Evolutionary conservation across 106 monocot species (phyloP), one percentile per base, ranked within the genome.

Genomic region (Phalaenopsis aphrodite): DNA sequence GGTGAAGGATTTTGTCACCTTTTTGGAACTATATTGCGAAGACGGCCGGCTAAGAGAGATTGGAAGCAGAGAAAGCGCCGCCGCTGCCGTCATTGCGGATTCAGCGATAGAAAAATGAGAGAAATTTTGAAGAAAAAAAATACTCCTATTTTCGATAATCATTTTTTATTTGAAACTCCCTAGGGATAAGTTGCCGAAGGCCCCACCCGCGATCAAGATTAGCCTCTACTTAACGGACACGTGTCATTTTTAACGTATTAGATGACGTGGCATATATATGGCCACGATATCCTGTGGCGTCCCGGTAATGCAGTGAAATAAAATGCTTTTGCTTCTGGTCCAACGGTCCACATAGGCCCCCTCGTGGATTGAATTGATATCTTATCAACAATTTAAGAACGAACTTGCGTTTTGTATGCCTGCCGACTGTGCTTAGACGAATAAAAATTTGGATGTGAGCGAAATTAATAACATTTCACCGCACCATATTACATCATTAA

Each of bases 1-100:
- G 64, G 64, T 6, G 30, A n/a, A 55, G 43, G 64, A 15, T 67
- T 19, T 80, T 12, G 5, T 67, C 19, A 68, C 82, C 82, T 67
- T 77, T 65, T 77, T 82, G 23, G 82, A 82, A 68, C 68, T 77
- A 52, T 19, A 52, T 17, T 42, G 67, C 16, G 77, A 82, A 19
- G 82, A 82, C 0, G 82, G 82, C 49, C 82, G 56, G 65, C 77
- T 66, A 39, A 82, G 46, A 16, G 47, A 30, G 48, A 67, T 46
- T 47, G 82, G 82, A 16, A 82, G 77, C 47, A 76, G 67, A 67
- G 82, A 82, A 48, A 82, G 77, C 37, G 82, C 77, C n/a, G 67
- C 76, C 23, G 77, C 77, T 36, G 82, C 68, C 30, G 77, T 82
- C 82, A 82, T 82, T 77, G 76, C 43, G 74, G 36, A 37, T 73